These are phyloP conservation scores for Daldinia eschscholtzii DNA, from an alignment of 2,329 filamentous ascomycete species.

Conservation along the genomic window DNA sequence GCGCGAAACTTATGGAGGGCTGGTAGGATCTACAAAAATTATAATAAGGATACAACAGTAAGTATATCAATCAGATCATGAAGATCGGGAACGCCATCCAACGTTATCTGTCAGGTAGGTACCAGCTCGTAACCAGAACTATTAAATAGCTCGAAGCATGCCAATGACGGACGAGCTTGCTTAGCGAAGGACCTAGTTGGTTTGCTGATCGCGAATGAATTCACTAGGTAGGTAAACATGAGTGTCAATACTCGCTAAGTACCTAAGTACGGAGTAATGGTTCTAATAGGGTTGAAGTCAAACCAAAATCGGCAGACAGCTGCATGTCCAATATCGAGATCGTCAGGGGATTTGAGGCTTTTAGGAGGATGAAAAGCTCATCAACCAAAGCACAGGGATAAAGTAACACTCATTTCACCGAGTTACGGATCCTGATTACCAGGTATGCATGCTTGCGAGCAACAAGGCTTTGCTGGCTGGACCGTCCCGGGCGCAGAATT, in stretches of 20 bases:
- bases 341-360: constrained; percentile 43
- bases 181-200: background rate
- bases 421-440: constrained; percentile 33
- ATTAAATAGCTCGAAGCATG: constrained; percentile 7
- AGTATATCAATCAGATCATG: constrained; percentile 41
- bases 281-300: constrained; percentile 26
- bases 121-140: constrained; percentile 1
- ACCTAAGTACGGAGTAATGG: background rate
- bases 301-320: constrained; percentile 37
- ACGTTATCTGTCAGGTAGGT: constrained; percentile 10
- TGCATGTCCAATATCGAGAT: constrained; percentile 44
- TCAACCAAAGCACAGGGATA: constrained; percentile 32
- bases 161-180: background rate
- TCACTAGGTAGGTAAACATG: constrained; percentile 10
- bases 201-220: constrained; percentile 12
- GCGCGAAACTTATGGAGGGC: constrained; percentile 22
- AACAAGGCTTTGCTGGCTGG: constrained; percentile 3
- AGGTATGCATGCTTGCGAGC: constrained; percentile 3
- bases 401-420: constrained; percentile 32
- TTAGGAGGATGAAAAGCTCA: constrained; percentile 22
- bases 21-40: constrained; percentile 41
- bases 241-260: constrained; percentile 7
- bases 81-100: constrained; percentile 30
- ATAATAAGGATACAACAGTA: constrained; percentile 28
- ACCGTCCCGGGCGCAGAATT: background rate